These are phyloP conservation scores for Hericium coralloides DNA, from an alignment of 768 basidiomycete genomes.

Conservation along the genomic window DNA sequence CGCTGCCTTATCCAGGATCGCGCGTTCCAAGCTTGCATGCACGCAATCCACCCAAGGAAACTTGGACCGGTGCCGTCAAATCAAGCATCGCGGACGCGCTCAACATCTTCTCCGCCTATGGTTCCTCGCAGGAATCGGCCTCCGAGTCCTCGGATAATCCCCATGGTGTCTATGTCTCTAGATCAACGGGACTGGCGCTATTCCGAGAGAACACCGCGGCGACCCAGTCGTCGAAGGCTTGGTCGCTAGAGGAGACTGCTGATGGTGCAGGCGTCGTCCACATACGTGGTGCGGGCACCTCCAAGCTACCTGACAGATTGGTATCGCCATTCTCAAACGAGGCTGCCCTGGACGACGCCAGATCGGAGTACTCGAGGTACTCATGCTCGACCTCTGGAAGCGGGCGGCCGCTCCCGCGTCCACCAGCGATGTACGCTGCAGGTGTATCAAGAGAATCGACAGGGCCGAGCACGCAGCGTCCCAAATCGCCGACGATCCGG, in stretches of 20 bases:
- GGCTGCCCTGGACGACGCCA: not conserved
- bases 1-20: not conserved
- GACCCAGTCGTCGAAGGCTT: conserved; percentile 15
- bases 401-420: not conserved
- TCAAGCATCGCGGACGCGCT: conserved; percentile 11
- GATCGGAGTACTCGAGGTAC: not conserved
- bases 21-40: too few relatives aligned
- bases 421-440: not conserved
- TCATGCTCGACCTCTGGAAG: not conserved
- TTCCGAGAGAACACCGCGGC: not conserved
- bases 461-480: not conserved
- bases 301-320: not conserved
- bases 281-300: not conserved
- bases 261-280: conserved; percentile 30
- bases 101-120: conserved; percentile 1
- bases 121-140: not conserved
- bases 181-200: not conserved
- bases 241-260: conserved; percentile 32
- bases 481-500: not conserved
- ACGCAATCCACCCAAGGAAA: not conserved
- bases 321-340: not conserved
- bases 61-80: conserved; percentile 11
- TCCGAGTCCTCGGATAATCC: not conserved
- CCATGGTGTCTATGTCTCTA: conserved; percentile 1
- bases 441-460: not conserved